phyloP scores from a whole-genome alignment of 257 asterid species.

The Rhazya stricta region DNA sequence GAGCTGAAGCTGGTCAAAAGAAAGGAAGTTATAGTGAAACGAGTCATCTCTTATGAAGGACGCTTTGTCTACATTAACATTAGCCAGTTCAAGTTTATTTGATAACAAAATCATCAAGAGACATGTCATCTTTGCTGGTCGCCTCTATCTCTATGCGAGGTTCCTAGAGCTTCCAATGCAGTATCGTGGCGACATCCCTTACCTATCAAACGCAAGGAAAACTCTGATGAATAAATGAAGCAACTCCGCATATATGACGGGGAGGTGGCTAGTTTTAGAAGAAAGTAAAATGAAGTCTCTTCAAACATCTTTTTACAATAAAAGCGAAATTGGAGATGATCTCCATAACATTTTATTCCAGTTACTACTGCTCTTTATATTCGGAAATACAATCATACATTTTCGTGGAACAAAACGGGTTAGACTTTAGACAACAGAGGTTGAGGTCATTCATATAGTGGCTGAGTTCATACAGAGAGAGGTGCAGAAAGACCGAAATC shows the following conservation, averaged over 20 bases:
- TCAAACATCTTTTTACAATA: not conserved
- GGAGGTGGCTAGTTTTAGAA: constrained; percentile 14
- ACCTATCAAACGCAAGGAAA: constrained; percentile 35
- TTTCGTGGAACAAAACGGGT: constrained; percentile 26
- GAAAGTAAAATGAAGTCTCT: not conserved
- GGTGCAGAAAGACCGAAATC: constrained; percentile 69
- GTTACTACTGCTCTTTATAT: constrained; percentile 13
- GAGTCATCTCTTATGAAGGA: not conserved
- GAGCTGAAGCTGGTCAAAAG: not conserved
- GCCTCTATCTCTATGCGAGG: constrained; percentile 22
- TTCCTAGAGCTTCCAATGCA: constrained; percentile 39
- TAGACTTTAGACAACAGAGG: constrained; percentile 8
- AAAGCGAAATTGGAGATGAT: constrained; percentile 18
- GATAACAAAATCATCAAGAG: not conserved
- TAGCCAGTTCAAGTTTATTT: not conserved
- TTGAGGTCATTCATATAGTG: constrained; percentile 18
- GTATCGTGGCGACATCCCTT: constrained; percentile 38
- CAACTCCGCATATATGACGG: constrained; percentile 13
- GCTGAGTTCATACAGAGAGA: constrained; percentile 72
- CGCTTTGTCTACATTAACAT: not conserved
- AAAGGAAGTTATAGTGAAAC: not conserved
- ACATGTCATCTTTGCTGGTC: constrained; percentile 17
- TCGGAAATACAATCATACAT: constrained; percentile 31
- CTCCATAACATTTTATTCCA: constrained; percentile 31
- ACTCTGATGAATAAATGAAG: constrained; percentile 36